Evolutionary conservation across 1,284 basidiomycete species (phyloP), one percentile per base, ranked within the genome.

Genomic region (Erythrobasidium hasegawianum): DNA sequence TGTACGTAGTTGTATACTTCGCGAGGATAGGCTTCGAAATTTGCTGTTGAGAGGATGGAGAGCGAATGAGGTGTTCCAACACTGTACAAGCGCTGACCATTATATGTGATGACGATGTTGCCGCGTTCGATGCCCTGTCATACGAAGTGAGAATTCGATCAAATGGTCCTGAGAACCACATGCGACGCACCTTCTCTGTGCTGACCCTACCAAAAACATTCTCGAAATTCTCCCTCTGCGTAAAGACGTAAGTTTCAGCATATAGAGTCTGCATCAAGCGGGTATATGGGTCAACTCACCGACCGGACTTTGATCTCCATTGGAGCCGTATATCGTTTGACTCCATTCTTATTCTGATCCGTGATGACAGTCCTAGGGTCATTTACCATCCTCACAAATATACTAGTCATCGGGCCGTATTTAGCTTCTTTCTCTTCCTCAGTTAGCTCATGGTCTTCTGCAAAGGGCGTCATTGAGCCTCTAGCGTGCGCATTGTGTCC

Each of bases 211-310:
- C 43, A 40, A 64, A 64, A 13, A 64, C 53, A 14, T 27, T 45
- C 10, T 64, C 41, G 27, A 64, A 64, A 4, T 41, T 64, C 41
- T 64, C 61, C 10, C 54, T 33, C 59, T 61, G 38, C n/a, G n/a
- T n/a, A n/a, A n/a, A n/a, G 18, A 33, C 26, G 16, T 22, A 11
- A 24, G 8, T 13, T 22, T 8, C 14, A 10, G 13, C 16, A 18
- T 29, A 38, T 11, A n/a, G 29, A 27, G 54, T 1, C 16, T 11
- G 16, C 1, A 4, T 14, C 16, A 38, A 2, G 1, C 29, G 20
- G 1, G 22, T 16, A 56, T n/a, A n/a, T n/a, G n/a, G n/a, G n/a
- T n/a, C n/a, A n/a, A 61, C 59, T 53, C n/a, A 61, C 61, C 27
- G 49, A 38, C 8, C 61, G 61, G 20, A 55, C 45, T 10, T 39